phyloP scores from a whole-genome alignment of 805 yeast species.

The Yarrowia yakushimensis region DNA sequence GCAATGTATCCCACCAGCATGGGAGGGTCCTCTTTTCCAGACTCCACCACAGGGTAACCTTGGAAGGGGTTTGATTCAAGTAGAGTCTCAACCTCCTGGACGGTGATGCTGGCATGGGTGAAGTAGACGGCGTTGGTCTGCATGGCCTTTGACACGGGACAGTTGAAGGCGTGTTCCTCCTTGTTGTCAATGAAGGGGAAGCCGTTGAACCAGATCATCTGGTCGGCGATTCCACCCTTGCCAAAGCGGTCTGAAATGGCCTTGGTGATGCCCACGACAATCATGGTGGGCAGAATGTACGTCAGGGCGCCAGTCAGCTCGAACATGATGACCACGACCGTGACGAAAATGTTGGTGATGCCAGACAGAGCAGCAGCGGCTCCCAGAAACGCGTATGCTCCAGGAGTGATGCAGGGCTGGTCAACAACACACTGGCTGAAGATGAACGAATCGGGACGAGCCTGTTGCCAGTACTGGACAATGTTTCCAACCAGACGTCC shows the following conservation, averaged over 20 bases:
- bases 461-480: conserved; percentile 50
- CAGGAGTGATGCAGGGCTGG: conserved; percentile 73
- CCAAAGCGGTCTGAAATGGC: conserved; percentile 75
- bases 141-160: conserved; percentile 52
- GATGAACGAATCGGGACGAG: conserved; percentile 39
- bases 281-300: conserved; percentile 93
- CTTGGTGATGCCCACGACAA: conserved; percentile 85
- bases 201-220: conserved; percentile 85
- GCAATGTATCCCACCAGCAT: conserved; percentile 38
- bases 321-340: conserved; percentile 93
- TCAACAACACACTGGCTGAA: conserved; percentile 44
- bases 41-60: conserved; percentile 42
- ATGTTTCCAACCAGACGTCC: conserved; percentile 83
- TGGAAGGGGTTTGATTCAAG: conserved; percentile 31
- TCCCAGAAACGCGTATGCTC: conserved; percentile 92
- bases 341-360: conserved; percentile 84
- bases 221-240: conserved; percentile 89
- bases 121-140: conserved; percentile 28
- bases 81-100: conserved; percentile 31
- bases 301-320: conserved; percentile 91
- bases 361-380: conserved; percentile 96
- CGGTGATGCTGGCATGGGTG: conserved; percentile 29
- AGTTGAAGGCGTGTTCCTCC: conserved; percentile 60
- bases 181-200: conserved; percentile 75
- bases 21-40: not conserved